phyloP scores from a whole-genome alignment of 2,329 filamentous ascomycete species.

The Penicillium crustosum region DNA sequence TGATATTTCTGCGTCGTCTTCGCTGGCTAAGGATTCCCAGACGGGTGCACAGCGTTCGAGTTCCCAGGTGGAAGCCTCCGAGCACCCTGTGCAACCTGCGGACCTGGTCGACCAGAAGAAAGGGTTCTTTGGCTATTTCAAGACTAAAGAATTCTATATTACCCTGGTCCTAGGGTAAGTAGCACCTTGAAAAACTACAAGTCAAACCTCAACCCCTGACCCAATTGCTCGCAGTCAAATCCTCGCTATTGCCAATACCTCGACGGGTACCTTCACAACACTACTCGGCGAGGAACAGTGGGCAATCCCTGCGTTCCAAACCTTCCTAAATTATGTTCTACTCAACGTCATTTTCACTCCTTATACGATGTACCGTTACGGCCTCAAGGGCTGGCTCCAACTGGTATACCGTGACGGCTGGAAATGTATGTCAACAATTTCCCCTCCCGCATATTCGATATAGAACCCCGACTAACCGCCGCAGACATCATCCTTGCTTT shows the following conservation, averaged over 20 bases:
- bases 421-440: constrained; percentile 60
- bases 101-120: constrained; percentile 48
- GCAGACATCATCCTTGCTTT: constrained; percentile 81
- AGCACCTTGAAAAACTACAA: neutral
- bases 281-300: constrained; percentile 68
- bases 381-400: constrained; percentile 66
- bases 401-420: constrained; percentile 73
- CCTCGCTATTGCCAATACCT: constrained; percentile 84
- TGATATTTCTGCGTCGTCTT: constrained; percentile 10
- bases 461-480: constrained; percentile 1
- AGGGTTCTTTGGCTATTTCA: constrained; percentile 67
- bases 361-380: constrained; percentile 76
- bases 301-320: constrained; percentile 92
- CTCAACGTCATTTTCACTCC: constrained; percentile 79
- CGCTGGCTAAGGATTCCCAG: constrained; percentile 22
- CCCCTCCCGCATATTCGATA: neutral
- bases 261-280: constrained; percentile 84
- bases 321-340: constrained; percentile 89
- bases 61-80: constrained; percentile 19
- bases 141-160: constrained; percentile 83
- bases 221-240: constrained; percentile 58
- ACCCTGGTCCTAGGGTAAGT: constrained; percentile 71
- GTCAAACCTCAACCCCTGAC: neutral
- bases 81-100: constrained; percentile 22
- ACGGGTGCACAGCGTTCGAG: constrained; percentile 14